A percentile compares a stretch with the other conserved stretches of the same genome.
Conservation (phyloP, 2,329 filamentous ascomycete genomes). For the Nigrospora sphaerica region DNA sequence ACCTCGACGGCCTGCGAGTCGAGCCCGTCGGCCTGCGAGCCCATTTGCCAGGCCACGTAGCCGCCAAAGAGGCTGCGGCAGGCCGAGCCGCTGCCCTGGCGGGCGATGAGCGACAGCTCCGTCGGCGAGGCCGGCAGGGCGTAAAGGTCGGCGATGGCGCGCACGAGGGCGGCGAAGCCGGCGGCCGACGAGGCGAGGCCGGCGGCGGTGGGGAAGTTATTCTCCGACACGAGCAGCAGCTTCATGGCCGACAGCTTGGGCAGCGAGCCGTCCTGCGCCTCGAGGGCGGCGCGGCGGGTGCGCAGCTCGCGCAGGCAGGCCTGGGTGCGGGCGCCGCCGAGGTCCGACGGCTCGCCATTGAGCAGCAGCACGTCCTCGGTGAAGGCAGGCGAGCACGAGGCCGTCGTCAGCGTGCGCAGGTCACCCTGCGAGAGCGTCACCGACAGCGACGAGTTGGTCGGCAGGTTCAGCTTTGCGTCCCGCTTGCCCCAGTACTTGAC, state of each 20-base stretch:
- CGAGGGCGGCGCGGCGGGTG: constrained; percentile 66
- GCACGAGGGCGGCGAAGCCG: constrained; percentile 64
- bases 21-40: constrained; percentile 65
- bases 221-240: constrained; percentile 85
- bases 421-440: constrained; percentile 93
- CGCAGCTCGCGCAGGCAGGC: constrained; percentile 88
- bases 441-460: constrained; percentile 94
- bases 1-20: constrained; percentile 88
- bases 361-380: constrained; percentile 67
- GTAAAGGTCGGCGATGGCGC: constrained; percentile 89
- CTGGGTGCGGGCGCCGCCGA: constrained; percentile 84
- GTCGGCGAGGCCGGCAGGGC: constrained; percentile 72
- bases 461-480: constrained; percentile 86
- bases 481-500: constrained; percentile 99
- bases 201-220: constrained; percentile 98
- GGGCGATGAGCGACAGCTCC: constrained; percentile 80
- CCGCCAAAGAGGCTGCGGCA: constrained; percentile 91
- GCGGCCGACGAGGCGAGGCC: constrained; percentile 72
- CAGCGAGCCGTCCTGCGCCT: constrained; percentile 63
- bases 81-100: constrained; percentile 91
- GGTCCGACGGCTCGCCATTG: constrained; percentile 76
- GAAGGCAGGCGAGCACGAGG: constrained; percentile 76
- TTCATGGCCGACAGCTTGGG: constrained; percentile 73
- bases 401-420: constrained; percentile 91
- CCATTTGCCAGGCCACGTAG: constrained; percentile 91